These are phyloP conservation scores for Exophiala sp. DNA, from an alignment of 2,329 filamentous ascomycete species.

Conservation along the genomic window DNA sequence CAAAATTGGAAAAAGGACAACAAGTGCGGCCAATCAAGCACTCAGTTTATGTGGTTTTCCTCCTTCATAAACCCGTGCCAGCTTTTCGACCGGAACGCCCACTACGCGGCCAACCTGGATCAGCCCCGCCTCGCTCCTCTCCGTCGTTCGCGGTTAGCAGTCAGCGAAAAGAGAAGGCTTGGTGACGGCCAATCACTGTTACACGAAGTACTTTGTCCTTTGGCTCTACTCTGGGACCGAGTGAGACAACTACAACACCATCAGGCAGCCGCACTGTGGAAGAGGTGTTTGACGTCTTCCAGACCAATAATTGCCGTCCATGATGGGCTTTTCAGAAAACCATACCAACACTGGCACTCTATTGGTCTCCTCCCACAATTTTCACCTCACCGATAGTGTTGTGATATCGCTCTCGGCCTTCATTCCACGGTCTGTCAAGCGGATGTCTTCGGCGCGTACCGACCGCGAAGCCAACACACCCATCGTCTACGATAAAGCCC, in stretches of 20 bases:
- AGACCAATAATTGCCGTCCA: conserved; percentile 13
- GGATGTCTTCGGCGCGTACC: conserved; percentile 20
- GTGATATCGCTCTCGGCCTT: conserved; percentile 10
- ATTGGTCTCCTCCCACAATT: conserved; percentile 14
- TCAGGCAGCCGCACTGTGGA: not conserved
- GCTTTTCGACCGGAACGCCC: conserved; percentile 1
- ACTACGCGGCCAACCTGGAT: conserved; percentile 18
- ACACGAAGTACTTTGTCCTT: conserved; percentile 5
- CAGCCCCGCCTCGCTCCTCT: conserved; percentile 22
- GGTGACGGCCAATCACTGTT: conserved; percentile 10
- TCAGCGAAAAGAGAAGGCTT: conserved; percentile 1
- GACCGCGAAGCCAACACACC: conserved; percentile 6
- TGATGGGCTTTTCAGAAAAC: conserved; percentile 13
- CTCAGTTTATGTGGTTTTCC: conserved; percentile 10
- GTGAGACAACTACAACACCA: not conserved
- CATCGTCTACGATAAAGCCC: conserved; percentile 16
- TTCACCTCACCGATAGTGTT: not conserved
- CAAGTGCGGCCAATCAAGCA: conserved; percentile 12
- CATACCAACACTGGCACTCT: conserved; percentile 3
- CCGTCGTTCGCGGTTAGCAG: too few species aligned
- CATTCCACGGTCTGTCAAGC: conserved; percentile 1
- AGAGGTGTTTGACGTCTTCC: conserved; percentile 7
- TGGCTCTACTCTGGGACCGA: conserved; percentile 2
- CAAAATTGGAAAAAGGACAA: conserved; percentile 11
- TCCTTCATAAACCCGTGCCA: conserved; percentile 7